phyloP scores from a whole-genome alignment of 2,329 filamentous ascomycete genomes.

The Trichoderma sp. region DNA sequence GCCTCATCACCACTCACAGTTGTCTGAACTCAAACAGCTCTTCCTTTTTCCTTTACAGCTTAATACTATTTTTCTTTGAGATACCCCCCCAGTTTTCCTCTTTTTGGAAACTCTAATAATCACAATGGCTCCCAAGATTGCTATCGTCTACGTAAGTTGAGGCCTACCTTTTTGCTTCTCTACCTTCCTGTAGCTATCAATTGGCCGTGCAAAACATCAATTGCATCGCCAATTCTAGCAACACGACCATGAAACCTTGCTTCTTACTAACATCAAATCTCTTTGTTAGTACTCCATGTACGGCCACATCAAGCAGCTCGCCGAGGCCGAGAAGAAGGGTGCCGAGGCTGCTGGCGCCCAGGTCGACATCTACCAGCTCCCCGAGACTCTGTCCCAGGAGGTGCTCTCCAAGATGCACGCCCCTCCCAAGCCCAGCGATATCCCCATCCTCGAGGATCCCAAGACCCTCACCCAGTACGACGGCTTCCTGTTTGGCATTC shows the following conservation, averaged over 20 bases:
- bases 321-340: slow-evolving; percentile 87
- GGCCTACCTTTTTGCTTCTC: slow-evolving; percentile 1
- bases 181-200: neutral
- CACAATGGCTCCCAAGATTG: slow-evolving; percentile 86
- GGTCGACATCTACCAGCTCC: slow-evolving; percentile 81
- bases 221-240: neutral
- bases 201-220: neutral
- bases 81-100: slow-evolving; percentile 2
- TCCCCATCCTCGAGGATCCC: slow-evolving; percentile 64
- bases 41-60: slow-evolving; percentile 13
- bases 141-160: slow-evolving; percentile 78
- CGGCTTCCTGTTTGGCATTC: slow-evolving; percentile 89
- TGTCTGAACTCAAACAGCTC: neutral
- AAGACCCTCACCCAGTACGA: slow-evolving; percentile 72
- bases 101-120: slow-evolving; percentile 23
- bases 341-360: slow-evolving; percentile 83
- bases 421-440: slow-evolving; percentile 68
- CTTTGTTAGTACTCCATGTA: slow-evolving; percentile 93
- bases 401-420: slow-evolving; percentile 91
- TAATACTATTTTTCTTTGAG: neutral
- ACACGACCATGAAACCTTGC: neutral
- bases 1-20: slow-evolving; percentile 11
- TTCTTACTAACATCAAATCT: neutral
- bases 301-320: slow-evolving; percentile 82
- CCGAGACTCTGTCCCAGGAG: slow-evolving; percentile 83